Base-by-base conservation (phyloP, 2,329 filamentous ascomycete species). In the Ophioceras dolichostomum region DNA sequence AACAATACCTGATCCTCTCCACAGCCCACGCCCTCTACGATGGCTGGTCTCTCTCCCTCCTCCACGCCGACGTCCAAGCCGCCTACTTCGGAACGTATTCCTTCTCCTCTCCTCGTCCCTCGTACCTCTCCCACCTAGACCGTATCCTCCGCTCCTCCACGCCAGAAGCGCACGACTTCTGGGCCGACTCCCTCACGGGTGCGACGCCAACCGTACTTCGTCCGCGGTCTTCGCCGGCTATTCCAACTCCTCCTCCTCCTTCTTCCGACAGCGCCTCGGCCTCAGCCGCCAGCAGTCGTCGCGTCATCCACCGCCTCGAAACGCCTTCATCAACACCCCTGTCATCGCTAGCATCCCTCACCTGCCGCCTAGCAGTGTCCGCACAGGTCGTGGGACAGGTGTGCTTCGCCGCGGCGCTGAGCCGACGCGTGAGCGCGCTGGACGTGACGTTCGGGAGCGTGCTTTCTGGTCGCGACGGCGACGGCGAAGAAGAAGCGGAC, bases 1-100 rank as follows among this genome's bases (percentile, higher is more conserved):
- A n/a, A n/a, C n/a, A n/a, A n/a, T 73, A 68, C 39, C 43, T 79
- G 2, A 50, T 79, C 4, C 53, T 95, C 1, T 88, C 85, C 0
- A 76, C 94, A 28, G 72, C 87, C 0, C 88, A 95, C 56, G 85
- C 87, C 2, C 65, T 94, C 16, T 95, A 95, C 46, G 88, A 95
- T 51, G 88, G 88, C 1, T 87, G 79, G 73, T 94, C 87, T 3
- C 68, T 95, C 10, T 64, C 67, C 4, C 60, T 93, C 13, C 57
- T 95, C 2, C 85, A 91, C 47, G 62, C 69, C 31, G 77, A 91
- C 48, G 68, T 94, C 1, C 56, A 67, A 13, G 62, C 57, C n/a
- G 75, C 79, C 2, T 94, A 93, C 43, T 34, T 61, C 4, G 61
- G 62, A 4, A 43, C 53, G 1, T 52, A 61, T 10, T 44, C 47